phyloP scores from a whole-genome alignment of 495 filamentous ascomycete species.

The Usnea hakonensis region DNA sequence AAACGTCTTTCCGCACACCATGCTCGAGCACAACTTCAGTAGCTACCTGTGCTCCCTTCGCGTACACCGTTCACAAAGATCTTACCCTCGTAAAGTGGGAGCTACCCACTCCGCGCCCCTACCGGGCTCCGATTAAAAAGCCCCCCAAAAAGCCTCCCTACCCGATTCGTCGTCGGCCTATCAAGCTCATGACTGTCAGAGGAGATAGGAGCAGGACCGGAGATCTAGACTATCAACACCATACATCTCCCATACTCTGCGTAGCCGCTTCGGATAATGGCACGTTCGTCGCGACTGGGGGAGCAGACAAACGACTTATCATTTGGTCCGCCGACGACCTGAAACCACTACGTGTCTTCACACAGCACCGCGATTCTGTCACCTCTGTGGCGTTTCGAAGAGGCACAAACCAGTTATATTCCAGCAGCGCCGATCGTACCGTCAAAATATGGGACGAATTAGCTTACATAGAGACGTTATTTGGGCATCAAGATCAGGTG shows the following conservation, averaged over 20 bases:
- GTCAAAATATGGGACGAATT: slow-evolving; percentile 80
- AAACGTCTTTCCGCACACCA: slow-evolving; percentile 68
- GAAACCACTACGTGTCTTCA: slow-evolving; percentile 71
- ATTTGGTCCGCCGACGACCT: slow-evolving; percentile 78
- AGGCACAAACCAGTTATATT: slow-evolving; percentile 89
- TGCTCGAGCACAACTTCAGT: slow-evolving; percentile 70
- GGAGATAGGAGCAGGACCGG: slow-evolving; percentile 56
- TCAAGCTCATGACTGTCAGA: slow-evolving; percentile 55
- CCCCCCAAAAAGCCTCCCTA: slow-evolving; percentile 56
- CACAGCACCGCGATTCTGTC: slow-evolving; percentile 84
- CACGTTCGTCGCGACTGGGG: slow-evolving; percentile 84
- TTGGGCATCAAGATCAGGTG: slow-evolving; percentile 90
- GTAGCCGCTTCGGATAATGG: slow-evolving; percentile 84
- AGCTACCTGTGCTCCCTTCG: slow-evolving; percentile 66
- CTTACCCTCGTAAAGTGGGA: slow-evolving; percentile 80
- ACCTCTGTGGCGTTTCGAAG: slow-evolving; percentile 76
- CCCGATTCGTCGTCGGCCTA: slow-evolving; percentile 62
- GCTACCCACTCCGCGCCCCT: slow-evolving; percentile 41
- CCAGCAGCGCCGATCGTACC: slow-evolving; percentile 77
- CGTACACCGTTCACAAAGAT: slow-evolving; percentile 85
- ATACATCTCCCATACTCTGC: slow-evolving; percentile 65
- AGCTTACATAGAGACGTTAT: slow-evolving; percentile 90
- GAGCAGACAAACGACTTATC: slow-evolving; percentile 69
- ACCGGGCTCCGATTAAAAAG: slow-evolving; percentile 40
- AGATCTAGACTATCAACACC: slow-evolving; percentile 61